Conservation (phyloP, 1,139 yeast genomes). For the Nakaseomyces delphensis region DNA sequence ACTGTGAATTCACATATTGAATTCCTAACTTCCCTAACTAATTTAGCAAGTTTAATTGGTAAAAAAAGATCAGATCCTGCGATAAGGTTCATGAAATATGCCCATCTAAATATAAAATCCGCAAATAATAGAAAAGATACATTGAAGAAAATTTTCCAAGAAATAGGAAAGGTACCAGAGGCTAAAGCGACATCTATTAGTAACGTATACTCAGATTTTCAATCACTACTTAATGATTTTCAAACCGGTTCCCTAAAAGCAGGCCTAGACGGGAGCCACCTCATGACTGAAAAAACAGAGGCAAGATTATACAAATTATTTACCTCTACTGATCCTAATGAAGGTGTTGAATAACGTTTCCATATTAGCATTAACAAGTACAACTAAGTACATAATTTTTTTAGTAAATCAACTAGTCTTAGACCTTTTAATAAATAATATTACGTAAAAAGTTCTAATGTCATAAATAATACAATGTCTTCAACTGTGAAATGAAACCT, state of each 20-base stretch:
- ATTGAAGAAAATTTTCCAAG: conserved; percentile 42
- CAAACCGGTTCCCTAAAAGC: conserved; percentile 21
- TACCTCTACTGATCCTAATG: conserved; percentile 44
- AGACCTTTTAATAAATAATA: conserved; percentile 32
- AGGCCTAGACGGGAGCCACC: conserved; percentile 33
- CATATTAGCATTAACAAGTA: neutral
- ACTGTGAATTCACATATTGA: conserved; percentile 35
- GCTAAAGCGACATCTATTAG: conserved; percentile 31
- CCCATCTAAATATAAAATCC: conserved; percentile 47
- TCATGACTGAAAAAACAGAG: conserved; percentile 39
- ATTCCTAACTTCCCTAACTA: conserved; percentile 44
- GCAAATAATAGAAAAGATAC: conserved; percentile 43
- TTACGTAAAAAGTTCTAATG: conserved; percentile 34
- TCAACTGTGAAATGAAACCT: no score
- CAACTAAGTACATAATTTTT: neutral
- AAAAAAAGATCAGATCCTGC: conserved; percentile 46
- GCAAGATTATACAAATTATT: conserved; percentile 40
- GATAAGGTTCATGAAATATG: conserved; percentile 44
- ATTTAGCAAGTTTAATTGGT: conserved; percentile 50
- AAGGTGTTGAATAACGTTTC: conserved; percentile 23
- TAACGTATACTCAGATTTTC: conserved; percentile 36
- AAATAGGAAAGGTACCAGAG: conserved; percentile 49
- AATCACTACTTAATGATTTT: conserved; percentile 34
- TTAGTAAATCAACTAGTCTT: conserved; percentile 5
- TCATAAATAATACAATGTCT: no score